These are phyloP conservation scores for Aspergillus carlsbadensis DNA, from an alignment of 495 filamentous ascomycete species.

Conservation along the genomic window DNA sequence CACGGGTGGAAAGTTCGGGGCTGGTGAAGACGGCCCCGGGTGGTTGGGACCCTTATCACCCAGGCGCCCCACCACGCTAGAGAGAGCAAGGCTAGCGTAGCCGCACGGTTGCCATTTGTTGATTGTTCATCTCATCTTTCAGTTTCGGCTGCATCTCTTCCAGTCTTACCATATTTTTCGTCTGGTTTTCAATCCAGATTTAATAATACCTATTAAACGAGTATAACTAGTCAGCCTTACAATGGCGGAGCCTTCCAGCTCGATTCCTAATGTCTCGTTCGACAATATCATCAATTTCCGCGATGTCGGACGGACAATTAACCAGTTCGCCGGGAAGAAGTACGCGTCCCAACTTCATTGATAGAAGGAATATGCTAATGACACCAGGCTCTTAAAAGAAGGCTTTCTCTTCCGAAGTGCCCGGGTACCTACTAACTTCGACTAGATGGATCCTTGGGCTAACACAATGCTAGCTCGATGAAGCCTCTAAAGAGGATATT, in stretches of 20 bases:
- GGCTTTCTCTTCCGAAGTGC: slow-evolving; percentile 74
- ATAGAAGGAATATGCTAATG: background rate
- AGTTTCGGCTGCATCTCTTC: too few species aligned
- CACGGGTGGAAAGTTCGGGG: too few species aligned
- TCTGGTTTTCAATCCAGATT: too few species aligned
- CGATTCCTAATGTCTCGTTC: slow-evolving; percentile 46
- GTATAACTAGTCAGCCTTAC: background rate
- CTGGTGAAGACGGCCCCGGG: too few species aligned
- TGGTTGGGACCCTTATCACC: too few species aligned
- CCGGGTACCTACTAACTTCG: slow-evolving; percentile 46
- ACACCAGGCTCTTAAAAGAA: slow-evolving; percentile 58
- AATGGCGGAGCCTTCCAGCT: background rate
- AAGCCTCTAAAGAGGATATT: slow-evolving; percentile 66
- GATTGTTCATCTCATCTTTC: too few species aligned
- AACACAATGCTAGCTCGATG: slow-evolving; percentile 47
- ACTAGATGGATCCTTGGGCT: background rate
- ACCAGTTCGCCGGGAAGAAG: slow-evolving; percentile 54
- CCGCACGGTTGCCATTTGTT: too few species aligned
- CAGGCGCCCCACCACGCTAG: too few species aligned
- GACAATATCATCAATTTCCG: slow-evolving; percentile 78
- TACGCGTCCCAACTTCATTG: slow-evolving; percentile 27
- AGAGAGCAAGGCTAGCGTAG: too few species aligned
- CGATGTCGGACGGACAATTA: slow-evolving; percentile 76
- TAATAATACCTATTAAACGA: too few species aligned
- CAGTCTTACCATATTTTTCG: too few species aligned